Percentiles rank a stretch among this genome's conserved stretches.
phyloP scores from a whole-genome alignment of 805 yeast species.

The Cyberlindnera veronae region DNA sequence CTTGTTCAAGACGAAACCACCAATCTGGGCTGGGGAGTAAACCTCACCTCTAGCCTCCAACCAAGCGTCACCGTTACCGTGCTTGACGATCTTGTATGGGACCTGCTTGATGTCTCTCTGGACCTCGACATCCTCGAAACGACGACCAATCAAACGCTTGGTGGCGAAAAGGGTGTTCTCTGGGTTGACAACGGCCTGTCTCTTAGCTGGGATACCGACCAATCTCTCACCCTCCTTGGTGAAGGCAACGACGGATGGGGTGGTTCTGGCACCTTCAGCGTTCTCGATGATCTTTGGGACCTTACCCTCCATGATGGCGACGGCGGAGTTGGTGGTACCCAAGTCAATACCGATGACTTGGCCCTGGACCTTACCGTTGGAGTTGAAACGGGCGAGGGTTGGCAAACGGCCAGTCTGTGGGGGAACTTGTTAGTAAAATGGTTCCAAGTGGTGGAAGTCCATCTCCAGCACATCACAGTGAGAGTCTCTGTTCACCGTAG shows the following conservation, averaged over 20 bases:
- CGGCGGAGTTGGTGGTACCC: constrained; percentile 90
- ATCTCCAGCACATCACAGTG: too few species aligned
- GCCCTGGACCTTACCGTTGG: constrained; percentile 43
- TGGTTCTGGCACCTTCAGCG: constrained; percentile 74
- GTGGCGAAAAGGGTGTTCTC: constrained; percentile 80
- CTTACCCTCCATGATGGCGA: constrained; percentile 46
- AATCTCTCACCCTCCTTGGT: constrained; percentile 47
- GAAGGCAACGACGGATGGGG: constrained; percentile 58
- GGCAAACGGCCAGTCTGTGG: constrained; percentile 26
- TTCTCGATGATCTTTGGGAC: constrained; percentile 72
- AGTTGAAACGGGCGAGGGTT: constrained; percentile 41
- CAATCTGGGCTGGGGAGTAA: constrained; percentile 68
- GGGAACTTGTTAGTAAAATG: constrained; percentile 17
- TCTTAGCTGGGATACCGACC: constrained; percentile 71
- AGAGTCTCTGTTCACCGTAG: too few species aligned
- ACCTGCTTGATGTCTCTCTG: constrained; percentile 63
- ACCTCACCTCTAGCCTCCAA: constrained; percentile 42
- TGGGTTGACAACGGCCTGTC: constrained; percentile 78
- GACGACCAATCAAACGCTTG: constrained; percentile 76
- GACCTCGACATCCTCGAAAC: constrained; percentile 66
- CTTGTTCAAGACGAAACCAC: constrained; percentile 60
- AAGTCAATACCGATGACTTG: constrained; percentile 75
- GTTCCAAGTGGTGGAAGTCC: too few species aligned
- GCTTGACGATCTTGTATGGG: constrained; percentile 62
- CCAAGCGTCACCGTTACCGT: constrained; percentile 69